phyloP scores from a whole-genome alignment of 2,329 filamentous ascomycete species.

The Tolypocladium inflatum region DNA sequence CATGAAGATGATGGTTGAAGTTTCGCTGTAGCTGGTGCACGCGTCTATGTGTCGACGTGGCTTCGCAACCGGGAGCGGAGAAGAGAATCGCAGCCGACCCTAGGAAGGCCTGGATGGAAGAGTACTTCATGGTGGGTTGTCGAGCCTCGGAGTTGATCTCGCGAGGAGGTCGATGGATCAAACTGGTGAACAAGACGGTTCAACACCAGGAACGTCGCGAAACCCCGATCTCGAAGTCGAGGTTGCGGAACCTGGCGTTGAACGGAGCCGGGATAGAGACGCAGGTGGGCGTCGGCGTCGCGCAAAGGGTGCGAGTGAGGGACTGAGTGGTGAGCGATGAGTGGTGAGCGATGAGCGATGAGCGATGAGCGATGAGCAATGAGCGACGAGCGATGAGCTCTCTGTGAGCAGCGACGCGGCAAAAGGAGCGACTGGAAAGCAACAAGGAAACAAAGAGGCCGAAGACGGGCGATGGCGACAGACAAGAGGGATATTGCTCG shows the following conservation, averaged over 20 bases:
- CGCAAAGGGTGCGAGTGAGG: neutral
- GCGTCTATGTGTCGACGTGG: constrained; percentile 20
- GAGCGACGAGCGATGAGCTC: too few relatives aligned
- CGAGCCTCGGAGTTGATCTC: neutral
- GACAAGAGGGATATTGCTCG: neutral
- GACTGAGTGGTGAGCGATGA: neutral
- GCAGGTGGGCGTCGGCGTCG: neutral
- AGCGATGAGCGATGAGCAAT: neutral
- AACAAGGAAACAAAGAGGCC: neutral
- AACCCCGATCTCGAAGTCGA: neutral
- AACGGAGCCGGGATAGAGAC: neutral
- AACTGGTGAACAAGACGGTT: neutral
- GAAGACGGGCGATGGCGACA: neutral
- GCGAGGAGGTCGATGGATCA: neutral
- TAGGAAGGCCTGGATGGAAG: constrained; percentile 37
- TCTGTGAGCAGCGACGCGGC: neutral
- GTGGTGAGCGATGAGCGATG: neutral
- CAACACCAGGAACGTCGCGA: constrained; percentile 2
- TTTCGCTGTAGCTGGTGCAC: constrained; percentile 28
- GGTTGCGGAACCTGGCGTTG: neutral
- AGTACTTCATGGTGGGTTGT: constrained; percentile 41
- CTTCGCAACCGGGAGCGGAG: constrained; percentile 27
- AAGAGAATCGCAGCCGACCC: constrained; percentile 39
- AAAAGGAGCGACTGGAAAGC: constrained; percentile 1
- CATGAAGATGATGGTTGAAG: constrained; percentile 22